These are phyloP conservation scores for Dactylellina cionopaga DNA, from an alignment of 2,329 filamentous ascomycete genomes.

Conservation along the genomic window DNA sequence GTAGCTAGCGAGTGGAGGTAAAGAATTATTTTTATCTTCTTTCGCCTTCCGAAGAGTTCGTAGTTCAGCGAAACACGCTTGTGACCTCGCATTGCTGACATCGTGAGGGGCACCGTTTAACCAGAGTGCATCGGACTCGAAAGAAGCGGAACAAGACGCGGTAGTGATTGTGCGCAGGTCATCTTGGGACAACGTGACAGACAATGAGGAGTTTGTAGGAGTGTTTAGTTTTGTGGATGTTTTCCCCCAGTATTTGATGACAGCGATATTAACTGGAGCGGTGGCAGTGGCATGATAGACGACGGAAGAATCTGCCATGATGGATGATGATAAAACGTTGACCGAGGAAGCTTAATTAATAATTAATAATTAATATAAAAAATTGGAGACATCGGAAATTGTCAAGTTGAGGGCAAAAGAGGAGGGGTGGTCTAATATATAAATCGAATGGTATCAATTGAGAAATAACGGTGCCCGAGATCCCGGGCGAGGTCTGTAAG, in stretches of 20 bases:
- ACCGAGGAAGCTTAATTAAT: no score
- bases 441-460: no score
- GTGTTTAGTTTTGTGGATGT: conserved; percentile 92
- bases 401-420: no score
- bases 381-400: no score
- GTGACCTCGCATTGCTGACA: conserved; percentile 86
- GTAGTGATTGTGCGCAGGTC: conserved; percentile 96
- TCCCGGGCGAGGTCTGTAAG: no score
- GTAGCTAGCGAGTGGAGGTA: conserved; percentile 82
- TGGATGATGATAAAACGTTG: background rate
- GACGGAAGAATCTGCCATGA: conserved; percentile 18
- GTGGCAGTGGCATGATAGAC: conserved; percentile 95
- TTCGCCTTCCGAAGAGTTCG: conserved; percentile 78
- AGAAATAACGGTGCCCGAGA: no score
- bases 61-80: conserved; percentile 90
- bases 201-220: conserved; percentile 96
- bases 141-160: conserved; percentile 83
- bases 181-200: conserved; percentile 91
- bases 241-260: conserved; percentile 99
- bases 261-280: conserved; percentile 96
- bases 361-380: no score
- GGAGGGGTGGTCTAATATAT: no score
- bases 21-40: conserved; percentile 75
- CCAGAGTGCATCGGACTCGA: conserved; percentile 76
- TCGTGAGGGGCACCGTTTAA: conserved; percentile 87